A percentile compares a stretch with the other conserved stretches of the same genome.
Evolutionary conservation across 1,284 basidiomycete genomes (phyloP).

Genomic region (Naganishia sp.): DNA sequence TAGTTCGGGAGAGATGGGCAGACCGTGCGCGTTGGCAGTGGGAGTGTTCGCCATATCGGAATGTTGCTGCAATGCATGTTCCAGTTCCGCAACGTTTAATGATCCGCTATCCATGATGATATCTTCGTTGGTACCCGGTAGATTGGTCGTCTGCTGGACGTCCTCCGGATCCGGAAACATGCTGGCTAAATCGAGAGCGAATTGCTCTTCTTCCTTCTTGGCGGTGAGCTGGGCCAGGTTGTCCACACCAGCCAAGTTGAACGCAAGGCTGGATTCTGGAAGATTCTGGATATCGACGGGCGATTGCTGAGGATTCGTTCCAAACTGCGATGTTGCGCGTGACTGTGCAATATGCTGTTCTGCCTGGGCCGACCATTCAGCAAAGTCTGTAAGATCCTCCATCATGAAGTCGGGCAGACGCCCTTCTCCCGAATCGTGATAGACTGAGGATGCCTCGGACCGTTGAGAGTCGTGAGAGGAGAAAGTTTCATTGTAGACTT

Average conservation of each 20-base stretch:
- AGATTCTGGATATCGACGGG: constrained; percentile 17
- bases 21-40: neutral
- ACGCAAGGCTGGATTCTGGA: neutral
- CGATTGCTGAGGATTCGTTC: constrained; percentile 17
- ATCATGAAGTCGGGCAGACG: constrained; percentile 23
- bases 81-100: constrained; percentile 14
- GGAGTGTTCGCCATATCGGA: constrained; percentile 5
- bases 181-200: constrained; percentile 17
- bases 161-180: constrained; percentile 19
- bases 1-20: neutral
- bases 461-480: constrained; percentile 3
- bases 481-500: constrained; percentile 10
- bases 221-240: constrained; percentile 19
- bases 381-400: constrained; percentile 24
- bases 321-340: constrained; percentile 12
- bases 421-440: neutral
- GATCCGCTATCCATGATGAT: constrained; percentile 16
- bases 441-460: constrained; percentile 18
- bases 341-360: constrained; percentile 14
- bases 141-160: neutral
- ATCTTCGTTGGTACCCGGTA: constrained; percentile 4
- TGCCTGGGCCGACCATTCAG: constrained; percentile 25
- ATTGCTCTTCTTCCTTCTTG: constrained; percentile 30
- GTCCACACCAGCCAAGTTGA: constrained; percentile 21
- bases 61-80: constrained; percentile 12